These are phyloP conservation scores for barrel medic (Medicago truncatula) DNA, from an alignment of 306 rosid species.

Conservation along the genomic window DNA sequence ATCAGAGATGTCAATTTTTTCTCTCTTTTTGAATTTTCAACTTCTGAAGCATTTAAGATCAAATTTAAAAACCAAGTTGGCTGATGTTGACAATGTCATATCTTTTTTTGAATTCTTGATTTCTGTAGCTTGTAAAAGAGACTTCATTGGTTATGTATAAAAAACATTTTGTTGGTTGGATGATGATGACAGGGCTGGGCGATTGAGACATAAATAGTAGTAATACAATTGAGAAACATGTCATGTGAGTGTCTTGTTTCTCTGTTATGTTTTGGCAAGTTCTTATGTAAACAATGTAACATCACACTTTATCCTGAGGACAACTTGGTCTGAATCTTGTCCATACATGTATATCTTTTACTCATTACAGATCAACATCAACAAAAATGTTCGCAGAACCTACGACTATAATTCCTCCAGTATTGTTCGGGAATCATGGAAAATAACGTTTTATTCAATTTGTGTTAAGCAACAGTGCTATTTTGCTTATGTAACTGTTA, in stretches of 20 bases:
- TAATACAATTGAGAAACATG: conserved; percentile 19
- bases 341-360: conserved; percentile 13
- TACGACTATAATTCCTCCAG: conserved; percentile 25
- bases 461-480: background rate
- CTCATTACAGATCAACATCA: conserved; percentile 32
- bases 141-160: conserved; percentile 33
- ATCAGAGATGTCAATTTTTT: background rate
- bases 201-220: conserved; percentile 35
- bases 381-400: conserved; percentile 29
- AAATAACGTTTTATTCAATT: background rate
- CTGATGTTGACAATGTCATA: conserved; percentile 45
- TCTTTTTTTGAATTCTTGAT: conserved; percentile 14
- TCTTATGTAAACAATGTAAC: background rate
- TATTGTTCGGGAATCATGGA: background rate
- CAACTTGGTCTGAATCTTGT: conserved; percentile 30
- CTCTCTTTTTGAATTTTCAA: background rate
- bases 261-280: conserved; percentile 32
- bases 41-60: conserved; percentile 34
- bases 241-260: conserved; percentile 45
- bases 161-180: conserved; percentile 38
- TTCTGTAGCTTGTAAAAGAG: conserved; percentile 27
- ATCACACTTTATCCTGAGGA: conserved; percentile 38
- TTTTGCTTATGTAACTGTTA: background rate
- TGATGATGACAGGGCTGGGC: conserved; percentile 48
- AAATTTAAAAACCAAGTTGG: conserved; percentile 39